Evolutionary conservation across 2,329 filamentous ascomycete genomes (phyloP), one percentile per base, ranked within the genome.

Genomic region (Coniochaeta sp.): DNA sequence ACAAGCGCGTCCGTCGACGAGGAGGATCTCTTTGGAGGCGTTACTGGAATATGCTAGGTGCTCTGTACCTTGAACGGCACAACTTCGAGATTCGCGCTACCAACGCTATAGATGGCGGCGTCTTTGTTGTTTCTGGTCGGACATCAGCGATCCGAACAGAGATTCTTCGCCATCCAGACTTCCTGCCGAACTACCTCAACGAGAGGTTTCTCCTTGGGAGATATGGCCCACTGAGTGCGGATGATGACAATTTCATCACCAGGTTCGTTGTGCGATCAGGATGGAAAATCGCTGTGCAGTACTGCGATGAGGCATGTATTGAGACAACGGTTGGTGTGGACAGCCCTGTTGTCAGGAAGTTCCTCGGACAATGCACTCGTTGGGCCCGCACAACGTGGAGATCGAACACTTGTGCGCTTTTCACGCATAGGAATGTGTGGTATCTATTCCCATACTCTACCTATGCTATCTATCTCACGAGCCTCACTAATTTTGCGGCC

Each of bases 201-300:
- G 84, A 88, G 65, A 70, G 59, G 9, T 85, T 81, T 73, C 75
- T 79, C 60, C 77, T 79, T 26, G 72, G 73, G 0, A 54, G 68
- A 0, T 71, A 78, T 0, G 74, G 71, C 0, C 79, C 80, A 0
- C 68, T 86, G 1, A 77, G 79, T 22, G 74, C 76, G 0, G 85
- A 87, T 62, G 84, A 87, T 61, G 85, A 88, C 72, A 87, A 87
- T 68, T 87, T 79, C 65, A 72, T 83, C 38, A 87, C 84, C 0
- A 74, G 85, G 12, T 83, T 77, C 62, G 74, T 80, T 6, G 76
- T 83, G 47, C 72, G 72, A 11, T 68, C 77, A 6, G 77, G 76
- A n/a, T 85, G 77, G 76, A 72, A 76, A 8, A 79, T 87, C 61
- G 75, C 76, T 54, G 79, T 87, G 58, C 84, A 88, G 66, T 77